A percentile compares a stretch with the other conserved stretches of the same genome.
These are phyloP conservation scores for Beauveria caledonica DNA, from an alignment of 2,329 filamentous ascomycete genomes.

Conservation along the genomic window DNA sequence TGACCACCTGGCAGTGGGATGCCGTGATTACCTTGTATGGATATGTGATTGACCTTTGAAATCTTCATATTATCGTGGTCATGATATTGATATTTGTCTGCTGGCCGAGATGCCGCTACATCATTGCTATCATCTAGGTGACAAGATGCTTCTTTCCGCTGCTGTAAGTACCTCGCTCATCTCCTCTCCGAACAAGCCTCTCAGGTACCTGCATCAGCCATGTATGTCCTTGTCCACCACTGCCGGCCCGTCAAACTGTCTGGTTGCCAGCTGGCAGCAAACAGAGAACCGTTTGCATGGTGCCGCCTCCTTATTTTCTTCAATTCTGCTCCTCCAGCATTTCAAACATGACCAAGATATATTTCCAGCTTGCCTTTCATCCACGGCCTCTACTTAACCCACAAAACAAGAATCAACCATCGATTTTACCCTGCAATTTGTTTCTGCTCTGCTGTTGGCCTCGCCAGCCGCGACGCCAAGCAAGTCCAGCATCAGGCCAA, in stretches of 20 bases:
- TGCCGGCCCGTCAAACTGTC: background rate
- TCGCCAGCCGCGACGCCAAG: conserved; percentile 8
- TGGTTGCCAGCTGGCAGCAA: conserved; percentile 2
- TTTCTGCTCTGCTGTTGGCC: background rate
- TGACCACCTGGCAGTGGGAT: background rate
- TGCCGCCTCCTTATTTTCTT: no score
- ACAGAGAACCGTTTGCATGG: background rate
- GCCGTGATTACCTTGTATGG: background rate
- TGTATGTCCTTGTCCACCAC: background rate
- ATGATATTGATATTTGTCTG: no score
- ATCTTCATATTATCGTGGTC: background rate
- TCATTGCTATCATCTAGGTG: background rate
- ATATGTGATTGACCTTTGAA: background rate
- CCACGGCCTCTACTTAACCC: no score
- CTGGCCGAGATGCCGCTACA: no score
- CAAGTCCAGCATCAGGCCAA: background rate
- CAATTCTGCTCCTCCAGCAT: no score
- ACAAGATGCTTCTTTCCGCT: no score
- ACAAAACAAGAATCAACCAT: no score
- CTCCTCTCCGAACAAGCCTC: background rate
- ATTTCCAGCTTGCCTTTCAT: no score
- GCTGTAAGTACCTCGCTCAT: background rate
- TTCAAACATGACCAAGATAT: no score
- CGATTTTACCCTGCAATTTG: no score
- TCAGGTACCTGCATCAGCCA: conserved; percentile 3